Percentiles rank a stretch among this genome's conserved stretches.
Evolutionary conservation across 306 rosid genomes (phyloP).

Genomic region (Inga laurina): DNA sequence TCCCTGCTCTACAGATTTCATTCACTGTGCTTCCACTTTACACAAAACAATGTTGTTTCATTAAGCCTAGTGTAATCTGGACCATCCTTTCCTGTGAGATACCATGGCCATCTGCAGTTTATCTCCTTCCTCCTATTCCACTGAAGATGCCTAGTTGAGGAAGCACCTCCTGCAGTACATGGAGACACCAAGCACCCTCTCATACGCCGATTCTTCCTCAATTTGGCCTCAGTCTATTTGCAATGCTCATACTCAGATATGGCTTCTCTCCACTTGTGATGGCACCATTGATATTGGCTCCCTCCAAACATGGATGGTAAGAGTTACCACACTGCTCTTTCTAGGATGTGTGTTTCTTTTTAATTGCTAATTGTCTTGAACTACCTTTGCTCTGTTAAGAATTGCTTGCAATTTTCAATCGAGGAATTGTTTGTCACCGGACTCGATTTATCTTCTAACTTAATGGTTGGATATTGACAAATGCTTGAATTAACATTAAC

Average conservation of each 20-base stretch:
- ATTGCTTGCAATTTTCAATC: not conserved
- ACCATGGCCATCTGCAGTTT: not conserved
- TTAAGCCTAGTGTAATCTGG: not conserved
- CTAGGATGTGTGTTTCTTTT: not conserved
- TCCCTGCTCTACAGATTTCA: not conserved
- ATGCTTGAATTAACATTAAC: not conserved
- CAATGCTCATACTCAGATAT: not conserved
- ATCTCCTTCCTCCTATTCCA: not conserved
- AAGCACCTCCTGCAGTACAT: slow-evolving; percentile 57
- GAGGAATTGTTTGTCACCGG: not conserved
- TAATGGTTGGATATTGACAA: not conserved
- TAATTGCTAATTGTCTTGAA: not conserved
- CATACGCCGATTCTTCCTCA: slow-evolving; percentile 26
- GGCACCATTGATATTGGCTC: slow-evolving; percentile 58
- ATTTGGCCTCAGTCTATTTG: not conserved
- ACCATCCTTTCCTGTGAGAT: not conserved
- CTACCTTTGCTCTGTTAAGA: slow-evolving; percentile 4
- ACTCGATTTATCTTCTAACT: not conserved
- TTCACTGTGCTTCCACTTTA: not conserved
- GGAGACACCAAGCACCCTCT: slow-evolving; percentile 72
- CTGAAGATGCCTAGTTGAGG: slow-evolving; percentile 54
- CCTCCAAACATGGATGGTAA: slow-evolving; percentile 79
- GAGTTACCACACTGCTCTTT: not conserved
- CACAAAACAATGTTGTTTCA: not conserved
- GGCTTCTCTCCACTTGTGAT: slow-evolving; percentile 47